Evolutionary conservation across 805 yeast species (phyloP), one percentile per base, ranked within the genome.

Genomic region (Candida pini): DNA sequence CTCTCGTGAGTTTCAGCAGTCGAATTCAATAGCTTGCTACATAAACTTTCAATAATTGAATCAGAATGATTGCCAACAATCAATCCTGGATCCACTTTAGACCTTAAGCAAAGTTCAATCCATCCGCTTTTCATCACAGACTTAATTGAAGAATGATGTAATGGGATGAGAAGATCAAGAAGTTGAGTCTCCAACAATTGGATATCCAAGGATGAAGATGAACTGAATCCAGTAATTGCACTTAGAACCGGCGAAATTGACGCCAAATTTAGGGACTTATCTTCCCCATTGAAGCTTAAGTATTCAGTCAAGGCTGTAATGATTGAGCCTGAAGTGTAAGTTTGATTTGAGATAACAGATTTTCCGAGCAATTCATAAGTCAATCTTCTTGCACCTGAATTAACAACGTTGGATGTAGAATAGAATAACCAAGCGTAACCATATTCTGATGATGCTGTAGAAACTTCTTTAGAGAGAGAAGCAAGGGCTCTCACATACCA

Each of bases 51-150:
- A 14, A 66, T 47, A 18, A 61, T 49, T n/a, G 30, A 36, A 2
- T 33, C 43, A 4, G 63, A 39, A 27, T 56, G 25, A 4, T 38
- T 36, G 0, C 44, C 22, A 3, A 81, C 72, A 21, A 86, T 53
- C 1, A 47, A 44, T 12, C 82, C 82, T 3, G 96, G 85, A 52
- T 89, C 94, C 20, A 70, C 48, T 2, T 59, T 51, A 6, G 82
- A 70, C 30, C 73, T 63, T 47, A 80, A 73, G 24, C 78, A 78
- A 27, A 87, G 58, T 0, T 83, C 83, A 22, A 87, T 81, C 97
- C 97, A 90, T 2, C 81, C 79, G 40, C 71, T 60, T 2, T 45
- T 53, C 65, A 60, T 42, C 4, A 22, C 8, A 56, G 38, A 29
- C 4, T 57, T 43, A n/a, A 73, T 52, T 3, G 45, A 34, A 2